Evolutionary conservation across 2,329 filamentous ascomycete species (phyloP).

Genomic region (Cladorrhinum sp.): DNA sequence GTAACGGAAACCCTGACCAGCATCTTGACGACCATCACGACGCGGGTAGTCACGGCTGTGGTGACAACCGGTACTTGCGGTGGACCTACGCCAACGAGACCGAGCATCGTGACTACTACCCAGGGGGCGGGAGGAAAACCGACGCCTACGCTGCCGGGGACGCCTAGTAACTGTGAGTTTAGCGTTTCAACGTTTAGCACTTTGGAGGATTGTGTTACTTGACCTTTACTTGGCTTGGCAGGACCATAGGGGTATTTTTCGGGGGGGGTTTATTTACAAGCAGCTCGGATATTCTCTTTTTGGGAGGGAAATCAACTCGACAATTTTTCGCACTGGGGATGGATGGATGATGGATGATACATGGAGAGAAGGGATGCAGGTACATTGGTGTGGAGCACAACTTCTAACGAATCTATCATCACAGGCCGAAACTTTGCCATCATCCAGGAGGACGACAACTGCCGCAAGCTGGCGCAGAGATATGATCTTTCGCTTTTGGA

Average conservation of each 20-base stretch:
- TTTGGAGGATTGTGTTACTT: neutral
- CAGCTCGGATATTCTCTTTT: too few relatives aligned
- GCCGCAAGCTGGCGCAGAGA: slow-evolving; percentile 20
- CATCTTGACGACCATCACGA: slow-evolving; percentile 13
- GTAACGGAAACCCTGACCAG: slow-evolving; percentile 18
- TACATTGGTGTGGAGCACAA: neutral
- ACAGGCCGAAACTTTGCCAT: slow-evolving; percentile 21
- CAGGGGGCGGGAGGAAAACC: neutral
- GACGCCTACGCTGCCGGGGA: slow-evolving; percentile 21
- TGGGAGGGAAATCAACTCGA: too few relatives aligned
- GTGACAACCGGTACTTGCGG: slow-evolving; percentile 1
- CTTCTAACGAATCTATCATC: neutral
- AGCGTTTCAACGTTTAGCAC: neutral
- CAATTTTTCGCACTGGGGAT: too few relatives aligned
- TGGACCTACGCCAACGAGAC: slow-evolving; percentile 4
- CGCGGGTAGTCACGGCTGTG: slow-evolving; percentile 11
- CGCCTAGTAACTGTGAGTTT: slow-evolving; percentile 23
- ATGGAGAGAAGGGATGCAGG: too few relatives aligned
- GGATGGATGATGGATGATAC: too few relatives aligned
- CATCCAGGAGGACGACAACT: slow-evolving; percentile 21
- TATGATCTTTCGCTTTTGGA: slow-evolving; percentile 20
- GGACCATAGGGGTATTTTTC: too few relatives aligned
- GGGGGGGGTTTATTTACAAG: too few relatives aligned
- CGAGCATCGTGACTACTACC: neutral
- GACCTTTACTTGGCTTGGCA: neutral